Evolutionary conservation across 768 basidiomycete genomes (phyloP), one percentile per base, ranked within the genome.

Genomic region (Tulasnella sp.): DNA sequence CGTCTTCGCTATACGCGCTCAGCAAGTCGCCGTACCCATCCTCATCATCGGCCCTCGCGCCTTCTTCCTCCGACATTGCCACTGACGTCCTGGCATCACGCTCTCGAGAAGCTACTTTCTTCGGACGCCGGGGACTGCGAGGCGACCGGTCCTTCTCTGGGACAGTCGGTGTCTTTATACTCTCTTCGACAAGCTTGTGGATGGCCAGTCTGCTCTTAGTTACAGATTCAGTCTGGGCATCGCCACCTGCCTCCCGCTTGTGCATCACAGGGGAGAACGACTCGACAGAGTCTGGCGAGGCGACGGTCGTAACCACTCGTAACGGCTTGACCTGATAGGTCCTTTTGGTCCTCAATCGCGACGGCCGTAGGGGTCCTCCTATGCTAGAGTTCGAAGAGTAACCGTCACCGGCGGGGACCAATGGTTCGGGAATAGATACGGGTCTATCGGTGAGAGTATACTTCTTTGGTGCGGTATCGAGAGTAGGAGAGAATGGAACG

Each of bases 31-130:
- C 60, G 45, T 63, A 63, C 15, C 59, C 62, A 2, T 51, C 62
- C 38, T 63, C 62, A 48, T 63, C 62, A 54, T 63, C 62, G 8
- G 50, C 62, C 48, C 59, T 63, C 23, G 47, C 61, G 19, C 62
- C 62, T 23, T 63, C 62, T 38, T 63, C 62, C 34, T 63, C 62
- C 10, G 63, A 64, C 61, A 62, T 42, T 21, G 41, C 34, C 21
- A 47, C n/a, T n/a, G 61, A 48, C 7, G 51, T 48, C 8, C 26
- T 5, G 26, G 5, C 26, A n/a, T 19, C 8, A 21, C 8, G n/a
- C 41, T 34, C 34, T 8, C 30, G 30, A 2, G 61, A 60, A 17
- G 45, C 26, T 19, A 48, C 19, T 58, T 48, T 61, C 60, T 49
- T 27, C 27, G 19, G 29, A 26, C 32, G 38, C n/a, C 42, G 61